Conservation (phyloP, 768 basidiomycete species). For the Saitozyma podzolica region DNA sequence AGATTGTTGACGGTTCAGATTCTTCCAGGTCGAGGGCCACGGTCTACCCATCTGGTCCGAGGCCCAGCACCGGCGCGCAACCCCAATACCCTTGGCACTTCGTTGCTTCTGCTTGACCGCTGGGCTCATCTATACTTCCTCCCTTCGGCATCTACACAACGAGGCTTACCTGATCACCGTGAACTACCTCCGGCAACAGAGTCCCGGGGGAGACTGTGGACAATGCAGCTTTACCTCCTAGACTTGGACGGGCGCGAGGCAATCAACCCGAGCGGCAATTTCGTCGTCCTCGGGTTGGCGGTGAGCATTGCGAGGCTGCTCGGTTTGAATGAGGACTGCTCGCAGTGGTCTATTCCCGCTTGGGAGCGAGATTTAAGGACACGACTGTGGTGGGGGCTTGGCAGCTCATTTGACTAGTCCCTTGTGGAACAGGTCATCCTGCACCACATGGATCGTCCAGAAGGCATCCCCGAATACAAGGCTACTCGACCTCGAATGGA, state of each 20-base stretch:
- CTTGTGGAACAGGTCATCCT: too few species aligned
- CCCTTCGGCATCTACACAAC: too few species aligned
- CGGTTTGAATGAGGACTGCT: slow-evolving; percentile 1
- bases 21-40: neutral
- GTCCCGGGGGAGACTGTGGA: slow-evolving; percentile 1
- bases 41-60: slow-evolving; percentile 1
- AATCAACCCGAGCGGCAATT: neutral
- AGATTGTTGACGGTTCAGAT: neutral
- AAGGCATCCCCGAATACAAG: too few species aligned
- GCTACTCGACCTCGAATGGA: too few species aligned
- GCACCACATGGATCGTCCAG: too few species aligned
- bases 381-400: slow-evolving; percentile 1
- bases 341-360: neutral
- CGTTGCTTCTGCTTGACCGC: neutral
- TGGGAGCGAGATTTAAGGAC: neutral
- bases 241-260: neutral
- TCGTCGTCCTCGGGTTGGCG: slow-evolving; percentile 4
- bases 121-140: too few species aligned
- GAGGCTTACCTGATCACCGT: neutral
- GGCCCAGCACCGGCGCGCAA: too few species aligned
- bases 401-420: too few species aligned
- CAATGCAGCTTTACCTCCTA: neutral
- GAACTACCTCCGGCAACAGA: neutral
- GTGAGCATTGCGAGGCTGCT: neutral
- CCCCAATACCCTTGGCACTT: too few species aligned